Evolutionary conservation across 495 filamentous ascomycete species (phyloP).

Genomic region (Monascus purpureus): DNA sequence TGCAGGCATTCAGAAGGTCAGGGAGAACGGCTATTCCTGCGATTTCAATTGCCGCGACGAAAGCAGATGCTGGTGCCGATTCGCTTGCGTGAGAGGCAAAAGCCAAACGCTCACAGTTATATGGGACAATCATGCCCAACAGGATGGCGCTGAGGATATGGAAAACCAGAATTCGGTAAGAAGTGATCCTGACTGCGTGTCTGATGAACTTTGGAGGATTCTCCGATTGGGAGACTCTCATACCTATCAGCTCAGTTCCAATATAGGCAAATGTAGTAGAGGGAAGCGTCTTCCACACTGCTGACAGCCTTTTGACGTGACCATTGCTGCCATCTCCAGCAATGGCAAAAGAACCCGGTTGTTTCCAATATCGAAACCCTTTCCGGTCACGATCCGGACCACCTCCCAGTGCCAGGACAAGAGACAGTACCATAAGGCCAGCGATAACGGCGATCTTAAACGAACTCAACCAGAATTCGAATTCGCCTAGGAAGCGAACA

Average conservation of each 20-base stretch:
- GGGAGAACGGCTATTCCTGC: conserved; percentile 38
- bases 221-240: conserved; percentile 46
- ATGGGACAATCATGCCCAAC: conserved; percentile 41
- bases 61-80: conserved; percentile 38
- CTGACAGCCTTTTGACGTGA: conserved; percentile 37
- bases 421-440: conserved; percentile 50
- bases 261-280: conserved; percentile 69
- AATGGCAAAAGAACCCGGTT: conserved; percentile 20
- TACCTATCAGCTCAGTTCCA: conserved; percentile 68
- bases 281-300: conserved; percentile 60
- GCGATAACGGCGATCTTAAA: conserved; percentile 58
- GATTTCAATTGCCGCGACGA: conserved; percentile 42
- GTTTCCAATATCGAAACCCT: conserved; percentile 61
- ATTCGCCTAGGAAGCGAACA: conserved; percentile 29
- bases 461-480: conserved; percentile 39
- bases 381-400: conserved; percentile 48
- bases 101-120: conserved; percentile 31
- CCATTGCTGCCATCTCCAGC: conserved; percentile 1
- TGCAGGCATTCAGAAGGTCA: conserved; percentile 44
- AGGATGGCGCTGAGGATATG: conserved; percentile 42
- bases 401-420: conserved; percentile 53
- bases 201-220: conserved; percentile 61
- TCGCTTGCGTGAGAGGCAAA: conserved; percentile 11
- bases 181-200: conserved; percentile 57
- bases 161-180: conserved; percentile 72